Base-by-base conservation (phyloP, 345 rosid species). In the Populus tremula region DNA sequence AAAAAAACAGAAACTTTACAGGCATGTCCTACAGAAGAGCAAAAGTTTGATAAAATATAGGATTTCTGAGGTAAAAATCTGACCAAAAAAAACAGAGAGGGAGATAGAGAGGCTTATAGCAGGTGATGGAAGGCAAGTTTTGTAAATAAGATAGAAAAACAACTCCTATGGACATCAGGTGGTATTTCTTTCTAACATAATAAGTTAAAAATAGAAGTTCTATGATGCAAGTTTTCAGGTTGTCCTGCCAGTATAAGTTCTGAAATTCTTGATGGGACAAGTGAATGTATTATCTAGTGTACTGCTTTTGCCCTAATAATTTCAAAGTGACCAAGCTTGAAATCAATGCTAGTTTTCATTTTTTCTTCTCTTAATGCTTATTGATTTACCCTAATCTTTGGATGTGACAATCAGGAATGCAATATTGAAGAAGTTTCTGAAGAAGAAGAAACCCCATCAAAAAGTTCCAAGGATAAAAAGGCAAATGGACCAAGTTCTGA, bases 391-490 rank as follows among this genome's bases (percentile, higher is more conserved):
- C 62, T 61, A 29, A 68, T 68, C 31, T 73, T 79, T 73, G 49
- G 50, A 53, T 86, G 47, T 49, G 61, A 20, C 43, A 70, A 66
- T 41, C 83, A 96, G 99, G 99, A 96, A 71, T 96, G 99, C 84
- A 85, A 84, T 76, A 86, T 96, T 75, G 98, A 96, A 77, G 99
- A 94, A 76, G 70, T 82, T 65, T 77, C 88, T 61, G 97, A 96
- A 21, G 98, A 93, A 43, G 99, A 94, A 81, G 93, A 86, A 73
- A 77, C 86, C 76, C 83, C 88, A 45, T 85, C 91, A 72, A 96
- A 91, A 84, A 90, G 93, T 84, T 92, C 90, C 18, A 92, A 92
- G 88, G 97, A 92, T 83, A 91, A 92, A 84, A 96, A 91, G 79
- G 87, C 94, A 61, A 96, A 88, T 77, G 97, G 98, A 74, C 88